Evolutionary conservation across 192 early-diverging fungal species (phyloP), one percentile per base, ranked within the genome.

Genomic region (Entomortierella lignicola): DNA sequence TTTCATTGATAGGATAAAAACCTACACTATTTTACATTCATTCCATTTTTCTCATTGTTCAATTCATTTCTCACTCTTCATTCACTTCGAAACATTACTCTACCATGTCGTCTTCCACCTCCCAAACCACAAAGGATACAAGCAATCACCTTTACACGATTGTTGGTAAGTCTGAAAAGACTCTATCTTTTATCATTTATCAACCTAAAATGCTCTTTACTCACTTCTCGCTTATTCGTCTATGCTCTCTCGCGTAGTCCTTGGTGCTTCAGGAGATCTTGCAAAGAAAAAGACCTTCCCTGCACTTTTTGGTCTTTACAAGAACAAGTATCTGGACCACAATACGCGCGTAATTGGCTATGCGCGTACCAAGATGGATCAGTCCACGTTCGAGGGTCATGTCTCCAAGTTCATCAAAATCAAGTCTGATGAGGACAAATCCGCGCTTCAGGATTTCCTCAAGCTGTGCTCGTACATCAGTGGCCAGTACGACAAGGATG

Each of bases 211-310:
- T n/a, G n/a, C n/a, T 48, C 11, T 31, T 17, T 42, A 23, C 48
- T 55, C n/a, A 53, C 61, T 44, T 23, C 42, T 55, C 4, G 18
- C 34, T 31, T 20, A 63, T n/a, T n/a, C n/a, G n/a, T n/a, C n/a
- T n/a, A n/a, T n/a, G n/a, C n/a, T 17, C 27, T 31, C 25, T 2
- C 26, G 11, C 13, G 12, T 83, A 89, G 94, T 96, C 15, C 89
- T 96, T 61, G 95, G 95, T 37, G 95, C 95, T 30, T 94, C 92
- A 18, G 97, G 97, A 57, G 97, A 99, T 81, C 90, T 99, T 55
- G 97, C 97, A 37, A 98, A 95, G 86, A 99, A 99, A 60, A 99
- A 99, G 86, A 98, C 97, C 30, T 99, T 91, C 81, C 97, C 97
- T 8, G 95, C 96, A 3, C 89, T 99, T 43, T 99, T 97, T 85